A percentile compares a stretch with the other conserved stretches of the same genome.
Conservation (phyloP, 2,329 filamentous ascomycete genomes). For the Aspergillus clavatus region DNA sequence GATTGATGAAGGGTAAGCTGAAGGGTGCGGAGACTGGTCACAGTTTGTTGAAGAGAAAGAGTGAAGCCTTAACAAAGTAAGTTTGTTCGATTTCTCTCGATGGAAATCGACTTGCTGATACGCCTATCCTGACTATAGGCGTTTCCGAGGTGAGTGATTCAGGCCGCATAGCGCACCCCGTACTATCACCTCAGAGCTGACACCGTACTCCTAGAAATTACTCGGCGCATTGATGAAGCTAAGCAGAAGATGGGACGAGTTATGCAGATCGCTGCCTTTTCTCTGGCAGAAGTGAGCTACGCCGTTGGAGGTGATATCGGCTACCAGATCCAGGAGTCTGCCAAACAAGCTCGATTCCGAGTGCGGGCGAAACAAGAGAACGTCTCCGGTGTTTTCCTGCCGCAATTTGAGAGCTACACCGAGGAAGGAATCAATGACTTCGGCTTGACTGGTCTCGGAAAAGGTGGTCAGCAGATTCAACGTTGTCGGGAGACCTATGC, state of each 20-base stretch:
- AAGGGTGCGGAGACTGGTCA: conserved; percentile 90
- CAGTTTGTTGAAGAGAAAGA: conserved; percentile 94
- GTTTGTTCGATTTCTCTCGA: conserved; percentile 23
- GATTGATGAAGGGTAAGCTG: conserved; percentile 95
- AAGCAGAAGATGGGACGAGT: conserved; percentile 99
- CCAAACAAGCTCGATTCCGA: conserved; percentile 85
- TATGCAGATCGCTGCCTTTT: conserved; percentile 98
- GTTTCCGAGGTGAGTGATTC: conserved; percentile 69
- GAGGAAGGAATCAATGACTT: conserved; percentile 93
- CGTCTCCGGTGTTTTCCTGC: conserved; percentile 91
- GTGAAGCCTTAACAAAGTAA: conserved; percentile 94
- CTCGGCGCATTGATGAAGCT: conserved; percentile 92
- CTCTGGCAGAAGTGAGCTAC: conserved; percentile 93
- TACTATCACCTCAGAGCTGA: conserved; percentile 24
- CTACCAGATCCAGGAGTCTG: conserved; percentile 96
- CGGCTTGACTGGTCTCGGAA: conserved; percentile 88
- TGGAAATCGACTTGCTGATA: conserved; percentile 14
- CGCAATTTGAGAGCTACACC: conserved; percentile 86
- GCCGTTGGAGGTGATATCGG: conserved; percentile 92
- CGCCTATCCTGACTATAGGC: conserved; percentile 48
- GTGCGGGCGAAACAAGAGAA: conserved; percentile 96
- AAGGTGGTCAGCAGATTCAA: conserved; percentile 96
- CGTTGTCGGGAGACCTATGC: conserved; percentile 93
- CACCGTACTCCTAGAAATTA: conserved; percentile 65
- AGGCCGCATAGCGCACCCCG: conserved; percentile 16